A percentile compares a stretch with the other conserved stretches of the same genome.
Conservation (phyloP, 768 basidiomycete genomes). For the Suillus americanus region DNA sequence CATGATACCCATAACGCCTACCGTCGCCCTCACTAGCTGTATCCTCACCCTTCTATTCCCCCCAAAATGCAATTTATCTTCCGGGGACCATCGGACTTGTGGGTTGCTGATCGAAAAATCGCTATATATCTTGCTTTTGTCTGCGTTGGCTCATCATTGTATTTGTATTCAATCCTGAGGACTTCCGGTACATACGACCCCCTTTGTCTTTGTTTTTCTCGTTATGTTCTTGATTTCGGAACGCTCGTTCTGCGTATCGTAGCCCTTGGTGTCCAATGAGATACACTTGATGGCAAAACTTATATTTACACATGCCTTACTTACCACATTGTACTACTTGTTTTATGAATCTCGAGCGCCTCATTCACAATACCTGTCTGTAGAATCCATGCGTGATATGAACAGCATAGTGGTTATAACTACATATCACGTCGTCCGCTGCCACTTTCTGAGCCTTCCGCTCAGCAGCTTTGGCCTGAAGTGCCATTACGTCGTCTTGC, state of each 20-base stretch:
- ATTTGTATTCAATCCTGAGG: slow-evolving; percentile 4
- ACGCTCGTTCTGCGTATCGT: background rate
- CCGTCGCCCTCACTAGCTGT: slow-evolving; percentile 17
- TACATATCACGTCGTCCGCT: slow-evolving; percentile 27
- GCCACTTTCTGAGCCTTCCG: slow-evolving; percentile 36
- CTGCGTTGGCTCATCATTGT: slow-evolving; percentile 15
- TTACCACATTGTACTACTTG: slow-evolving; percentile 10
- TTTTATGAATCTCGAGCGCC: slow-evolving; percentile 2
- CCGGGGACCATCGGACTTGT: slow-evolving; percentile 8
- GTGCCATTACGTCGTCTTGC: slow-evolving; percentile 54
- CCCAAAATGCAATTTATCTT: background rate
- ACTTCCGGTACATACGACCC: background rate
- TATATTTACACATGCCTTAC: slow-evolving; percentile 5
- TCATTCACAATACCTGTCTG: background rate
- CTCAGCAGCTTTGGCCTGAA: slow-evolving; percentile 50
- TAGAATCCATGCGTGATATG: background rate
- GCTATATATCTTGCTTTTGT: slow-evolving; percentile 7
- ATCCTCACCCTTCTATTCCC: background rate
- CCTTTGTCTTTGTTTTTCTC: background rate
- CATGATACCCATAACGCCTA: slow-evolving; percentile 15
- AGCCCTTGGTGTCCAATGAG: background rate
- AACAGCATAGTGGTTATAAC: slow-evolving; percentile 15
- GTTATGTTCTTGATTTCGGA: background rate
- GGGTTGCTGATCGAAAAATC: slow-evolving; percentile 16
- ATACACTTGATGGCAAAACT: slow-evolving; percentile 2